Base-by-base conservation (phyloP, 768 basidiomycete species). In the Termitomyces sp. region DNA sequence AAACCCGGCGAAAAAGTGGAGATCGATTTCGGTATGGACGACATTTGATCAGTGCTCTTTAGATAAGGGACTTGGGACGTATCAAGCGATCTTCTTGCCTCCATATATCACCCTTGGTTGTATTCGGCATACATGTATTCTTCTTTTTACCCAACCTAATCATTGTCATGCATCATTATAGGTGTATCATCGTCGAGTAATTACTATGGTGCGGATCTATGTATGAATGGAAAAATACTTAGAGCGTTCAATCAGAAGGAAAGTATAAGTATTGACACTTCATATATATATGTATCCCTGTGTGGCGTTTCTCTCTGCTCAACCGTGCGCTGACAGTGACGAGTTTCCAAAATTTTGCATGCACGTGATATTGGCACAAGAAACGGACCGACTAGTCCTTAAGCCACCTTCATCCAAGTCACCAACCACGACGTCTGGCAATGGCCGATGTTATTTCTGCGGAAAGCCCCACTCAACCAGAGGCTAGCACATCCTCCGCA, bases 1-100 rank as follows among this genome's bases (percentile, higher is more conserved):
- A 91, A 96, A 70, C 96, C 97, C 2, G 97, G 97, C 53, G 94
- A 98, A 76, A 96, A 98, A 75, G 94, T 99, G 25, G 88, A 93
- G 76, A 91, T 95, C 56, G 83, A 89, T 65, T 80, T 94, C 57
- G 83, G 80, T 48, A 91, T 90, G 86, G 94, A 95, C 68, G 94
- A 97, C 69, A 82, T 94, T 57, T 96, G 71, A 75, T 58, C 29
- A 52, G 33, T 15, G 13, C 23, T 35, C 22, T 27, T 38, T 38
- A 38, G 35, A 38, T n/a, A n/a, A n/a, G n/a, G n/a, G 33, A 48
- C 3, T n/a, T 22, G 23, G 48, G 23, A 36, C 12, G n/a, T 4
- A 11, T 48, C 6, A 22, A 49, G 47, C 23, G 4, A 15, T 33
- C 20, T 48, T 23, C 10, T 9, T 25, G 6, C 35, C 11, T 25